Conservation (phyloP, 2,329 filamentous ascomycete genomes). For the Neocucurbitaria cava region DNA sequence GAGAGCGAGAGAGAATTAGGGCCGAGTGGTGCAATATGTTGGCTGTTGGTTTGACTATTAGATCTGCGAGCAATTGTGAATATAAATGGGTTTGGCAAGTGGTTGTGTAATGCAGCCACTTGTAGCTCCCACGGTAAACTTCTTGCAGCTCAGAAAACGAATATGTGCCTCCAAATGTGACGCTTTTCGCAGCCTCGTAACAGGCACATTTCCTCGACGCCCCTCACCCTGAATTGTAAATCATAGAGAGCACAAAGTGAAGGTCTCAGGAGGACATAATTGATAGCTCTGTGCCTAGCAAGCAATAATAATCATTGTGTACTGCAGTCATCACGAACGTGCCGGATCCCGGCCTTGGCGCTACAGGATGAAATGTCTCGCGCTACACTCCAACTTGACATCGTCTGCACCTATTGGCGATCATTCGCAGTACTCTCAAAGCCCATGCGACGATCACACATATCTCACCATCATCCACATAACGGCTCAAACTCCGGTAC, state of each 20-base stretch:
- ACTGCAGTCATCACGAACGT: not conserved
- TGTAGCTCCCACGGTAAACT: not conserved
- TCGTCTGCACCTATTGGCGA: not conserved
- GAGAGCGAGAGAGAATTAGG: not conserved
- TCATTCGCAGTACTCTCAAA: not conserved
- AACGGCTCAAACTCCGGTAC: not conserved
- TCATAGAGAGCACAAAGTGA: too few relatives aligned
- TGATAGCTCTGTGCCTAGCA: too few relatives aligned
- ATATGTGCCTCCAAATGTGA: too few relatives aligned
- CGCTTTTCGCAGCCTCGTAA: too few relatives aligned
- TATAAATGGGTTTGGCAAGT: slow-evolving; percentile 20
- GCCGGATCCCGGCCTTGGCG: not conserved
- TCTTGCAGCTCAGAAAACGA: not conserved
- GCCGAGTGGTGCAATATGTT: not conserved
- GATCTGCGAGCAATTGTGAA: slow-evolving; percentile 16
- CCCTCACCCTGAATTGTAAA: too few relatives aligned
- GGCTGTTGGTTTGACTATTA: not conserved
- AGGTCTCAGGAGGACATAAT: too few relatives aligned
- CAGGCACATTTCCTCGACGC: too few relatives aligned
- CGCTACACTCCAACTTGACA: not conserved
- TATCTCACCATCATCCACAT: not conserved
- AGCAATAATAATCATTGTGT: too few relatives aligned
- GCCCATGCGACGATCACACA: not conserved
- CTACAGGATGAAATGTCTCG: not conserved
- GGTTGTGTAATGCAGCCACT: not conserved